These are phyloP conservation scores for Coccomyxa sp. DNA, from an alignment of 139 green algal species.

Conservation along the genomic window DNA sequence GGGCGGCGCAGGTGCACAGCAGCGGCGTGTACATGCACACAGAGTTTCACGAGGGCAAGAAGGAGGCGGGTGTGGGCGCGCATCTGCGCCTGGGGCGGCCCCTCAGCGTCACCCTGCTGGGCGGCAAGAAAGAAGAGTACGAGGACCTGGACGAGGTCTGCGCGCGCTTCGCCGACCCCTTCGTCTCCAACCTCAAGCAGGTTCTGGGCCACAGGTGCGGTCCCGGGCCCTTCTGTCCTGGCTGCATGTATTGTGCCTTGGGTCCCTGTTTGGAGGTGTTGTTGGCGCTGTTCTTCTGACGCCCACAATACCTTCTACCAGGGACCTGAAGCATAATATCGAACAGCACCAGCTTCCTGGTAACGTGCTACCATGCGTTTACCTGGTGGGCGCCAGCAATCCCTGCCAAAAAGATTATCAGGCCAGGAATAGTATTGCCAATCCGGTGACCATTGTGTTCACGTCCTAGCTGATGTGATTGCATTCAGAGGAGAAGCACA, in stretches of 20 bases:
- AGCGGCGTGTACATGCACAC: constrained; percentile 27
- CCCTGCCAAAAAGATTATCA: too few species aligned
- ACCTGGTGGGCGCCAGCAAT: too few species aligned
- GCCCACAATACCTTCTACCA: too few species aligned
- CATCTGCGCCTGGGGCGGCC: constrained; percentile 47
- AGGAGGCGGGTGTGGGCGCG: constrained; percentile 23
- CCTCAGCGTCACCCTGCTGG: constrained; percentile 38
- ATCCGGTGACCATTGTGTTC: too few species aligned
- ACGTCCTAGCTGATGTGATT: too few species aligned
- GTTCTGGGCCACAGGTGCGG: constrained; percentile 25
- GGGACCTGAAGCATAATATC: too few species aligned
- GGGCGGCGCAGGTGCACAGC: constrained; percentile 8
- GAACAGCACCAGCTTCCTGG: too few species aligned
- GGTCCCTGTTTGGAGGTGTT: too few species aligned
- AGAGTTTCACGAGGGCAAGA: constrained; percentile 52
- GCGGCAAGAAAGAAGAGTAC: constrained; percentile 36
- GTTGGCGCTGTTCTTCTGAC: too few species aligned
- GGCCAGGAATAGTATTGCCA: too few species aligned
- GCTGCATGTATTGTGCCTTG: neutral
- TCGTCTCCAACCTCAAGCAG: constrained; percentile 24
- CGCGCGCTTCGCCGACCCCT: constrained; percentile 54
- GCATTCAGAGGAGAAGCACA: too few species aligned
- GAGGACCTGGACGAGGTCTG: constrained; percentile 80
- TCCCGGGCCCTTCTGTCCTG: neutral
- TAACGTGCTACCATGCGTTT: too few species aligned